Evolutionary conservation across 345 rosid genomes (phyloP), one percentile per base, ranked within the genome.

Genomic region (Brassica nigra): DNA sequence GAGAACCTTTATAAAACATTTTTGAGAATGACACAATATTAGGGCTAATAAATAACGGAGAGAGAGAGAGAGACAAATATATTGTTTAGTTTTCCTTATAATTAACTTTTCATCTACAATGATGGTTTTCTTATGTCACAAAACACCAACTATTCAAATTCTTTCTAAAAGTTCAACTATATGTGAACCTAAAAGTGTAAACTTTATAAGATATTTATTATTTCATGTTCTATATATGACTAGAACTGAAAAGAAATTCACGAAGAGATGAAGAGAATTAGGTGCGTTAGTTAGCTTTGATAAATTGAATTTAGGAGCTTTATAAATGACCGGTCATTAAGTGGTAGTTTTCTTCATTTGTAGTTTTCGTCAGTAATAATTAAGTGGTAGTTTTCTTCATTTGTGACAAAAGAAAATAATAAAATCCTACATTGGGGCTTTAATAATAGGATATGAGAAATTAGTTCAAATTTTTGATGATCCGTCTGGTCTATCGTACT

Each of bases 41-140:
- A 80, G 74, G 84, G 80, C 61, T 81, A 76, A 76, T 76, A 81
- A 28, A 75, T 79, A 73, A 57, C 57, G 58, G 54, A n/a, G 80
- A 70, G 61, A 55, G 63, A 63, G 55, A 71, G 30, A 76, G 30
- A 37, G 27, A 30, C n/a, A n/a, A n/a, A n/a, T n/a, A 33, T 34
- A 12, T 16, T 64, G 11, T 28, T 70, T 78, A 4, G 14, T 71
- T 20, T 66, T 44, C 14, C 5, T n/a, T 14, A 42, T 42, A 42
- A 9, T 42, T 9, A 49, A 36, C 34, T 29, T 73, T 55, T 66
- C 4, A 58, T 66, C 14, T 57, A 36, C 58, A 57, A 6, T 36
- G 55, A 39, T 31, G 74, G 52, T 42, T 55, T 39, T 77, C 27
- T 58, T 73, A 23, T 79, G 69, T 73, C 78, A 67, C 78, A 59